Evolutionary conservation across 2,329 filamentous ascomycete species (phyloP), one percentile per base, ranked within the genome.

Genomic region (Lecanoromycetidae sp.): DNA sequence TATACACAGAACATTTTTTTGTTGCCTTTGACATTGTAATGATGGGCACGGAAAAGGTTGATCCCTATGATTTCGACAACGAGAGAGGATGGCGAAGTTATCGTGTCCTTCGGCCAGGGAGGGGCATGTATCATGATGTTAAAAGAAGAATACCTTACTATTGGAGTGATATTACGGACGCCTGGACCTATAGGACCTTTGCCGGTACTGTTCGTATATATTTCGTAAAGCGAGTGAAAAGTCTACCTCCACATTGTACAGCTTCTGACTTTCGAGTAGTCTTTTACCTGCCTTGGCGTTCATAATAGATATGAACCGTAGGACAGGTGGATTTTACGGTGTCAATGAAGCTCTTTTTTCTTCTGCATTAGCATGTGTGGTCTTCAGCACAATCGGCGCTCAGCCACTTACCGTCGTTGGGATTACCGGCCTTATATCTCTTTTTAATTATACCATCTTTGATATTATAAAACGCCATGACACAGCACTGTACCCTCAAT

Each of bases 371-470:
- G 72, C 71, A 2, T 71, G 71, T 3, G 67, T 75, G 54, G 67
- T 76, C 1, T 76, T 76, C 57, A 75, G 70, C 54, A 55, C 70
- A 5, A 55, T 76, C 2, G 65, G 65, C 19, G 71, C 67, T 25
- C 74, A 77, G 55, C 74, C 74, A 0, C 58, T 77, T 35, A 76
- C 72, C 3, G 73, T 77, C 15, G 72, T 77, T 13, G 74, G 74
- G 4, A 71, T 77, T 30, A 76, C 73, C 4, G 74, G 75, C 50
- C 58, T 73, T 22, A 74, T 74, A 30, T 69, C 67, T 2, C 57
- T 74, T 0, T 77, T 78, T 64, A 76, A 77, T 56, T 77, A 75
- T 55, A 78, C 74, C 20, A 75, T 76, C 51, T 77, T 74, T 59
- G 71, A 77, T 49, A 77, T 77, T 44, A 65, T 75, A 36, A 59